Percentiles rank a stretch among this genome's conserved stretches.
phyloP scores from a whole-genome alignment of 768 basidiomycete genomes.

The Pholiota molesta region DNA sequence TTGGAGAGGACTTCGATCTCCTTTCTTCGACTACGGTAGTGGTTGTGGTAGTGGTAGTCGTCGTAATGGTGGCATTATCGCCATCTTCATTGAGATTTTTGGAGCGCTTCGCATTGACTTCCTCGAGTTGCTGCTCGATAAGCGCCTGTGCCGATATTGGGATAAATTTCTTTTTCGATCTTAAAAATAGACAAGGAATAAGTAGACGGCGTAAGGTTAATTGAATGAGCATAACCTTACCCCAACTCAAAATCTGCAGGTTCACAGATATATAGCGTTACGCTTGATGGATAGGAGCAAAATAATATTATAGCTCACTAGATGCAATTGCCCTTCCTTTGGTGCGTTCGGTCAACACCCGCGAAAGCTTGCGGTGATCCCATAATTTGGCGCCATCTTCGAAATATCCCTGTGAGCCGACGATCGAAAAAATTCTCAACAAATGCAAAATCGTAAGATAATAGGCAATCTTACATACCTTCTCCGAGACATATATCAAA shows the following conservation, averaged over 20 bases:
- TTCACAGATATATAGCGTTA: neutral
- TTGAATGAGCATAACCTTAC: neutral
- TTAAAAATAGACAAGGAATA: neutral
- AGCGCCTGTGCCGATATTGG: neutral
- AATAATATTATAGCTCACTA: slow-evolving; percentile 14
- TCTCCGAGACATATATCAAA: neutral
- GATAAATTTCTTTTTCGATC: neutral
- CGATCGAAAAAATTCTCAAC: no score
- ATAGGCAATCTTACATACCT: neutral
- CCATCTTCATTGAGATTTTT: neutral
- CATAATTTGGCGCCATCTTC: slow-evolving; percentile 10
- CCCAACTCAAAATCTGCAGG: neutral
- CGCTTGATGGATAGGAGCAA: neutral
- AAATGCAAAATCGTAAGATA: no score
- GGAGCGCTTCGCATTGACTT: neutral
- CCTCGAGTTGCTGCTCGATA: neutral
- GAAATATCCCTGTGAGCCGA: slow-evolving; percentile 14
- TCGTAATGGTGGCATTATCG: slow-evolving; percentile 1
- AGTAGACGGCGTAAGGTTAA: neutral
- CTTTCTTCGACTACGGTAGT: slow-evolving; percentile 1
- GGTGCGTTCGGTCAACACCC: slow-evolving; percentile 18
- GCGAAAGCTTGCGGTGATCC: slow-evolving; percentile 18
- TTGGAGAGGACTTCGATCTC: neutral
- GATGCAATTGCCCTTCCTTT: slow-evolving; percentile 19
- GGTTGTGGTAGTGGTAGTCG: slow-evolving; percentile 3